Evolutionary conservation across 768 basidiomycete genomes (phyloP).

Genomic region (Fistulinella prunicolor): DNA sequence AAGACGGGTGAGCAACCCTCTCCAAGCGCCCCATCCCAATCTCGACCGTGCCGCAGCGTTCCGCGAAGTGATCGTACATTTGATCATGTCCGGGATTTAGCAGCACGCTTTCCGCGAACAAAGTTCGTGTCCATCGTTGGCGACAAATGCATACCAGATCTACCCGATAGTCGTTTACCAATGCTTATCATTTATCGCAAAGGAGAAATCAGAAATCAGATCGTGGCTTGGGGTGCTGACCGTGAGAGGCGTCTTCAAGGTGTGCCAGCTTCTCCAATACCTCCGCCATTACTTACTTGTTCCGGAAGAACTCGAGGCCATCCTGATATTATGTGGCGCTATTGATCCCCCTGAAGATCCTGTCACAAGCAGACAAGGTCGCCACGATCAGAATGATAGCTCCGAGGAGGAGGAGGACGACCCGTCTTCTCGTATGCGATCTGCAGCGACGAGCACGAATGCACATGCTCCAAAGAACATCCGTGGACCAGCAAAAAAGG

Average conservation of each 20-base stretch:
- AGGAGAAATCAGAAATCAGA: conserved; percentile 86
- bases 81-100: conserved; percentile 66
- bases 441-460: conserved; percentile 57
- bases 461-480: conserved; percentile 52
- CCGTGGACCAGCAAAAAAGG: conserved; percentile 46
- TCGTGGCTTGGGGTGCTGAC: conserved; percentile 82
- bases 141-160: conserved; percentile 93
- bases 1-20: conserved; percentile 71
- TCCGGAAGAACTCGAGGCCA: conserved; percentile 62
- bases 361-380: conserved; percentile 24
- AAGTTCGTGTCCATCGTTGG: conserved; percentile 97
- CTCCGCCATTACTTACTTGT: neutral
- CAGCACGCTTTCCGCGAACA: conserved; percentile 81
- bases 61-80: conserved; percentile 77
- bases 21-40: neutral
- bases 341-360: conserved; percentile 55
- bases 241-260: conserved; percentile 75
- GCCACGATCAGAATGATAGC: conserved; percentile 37
- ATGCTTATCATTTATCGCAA: conserved; percentile 91
- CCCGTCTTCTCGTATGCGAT: conserved; percentile 53
- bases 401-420: conserved; percentile 48
- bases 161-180: conserved; percentile 87
- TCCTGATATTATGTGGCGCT: conserved; percentile 61
- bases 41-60: conserved; percentile 47
- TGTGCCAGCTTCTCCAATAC: conserved; percentile 30